Percentiles rank a stretch among this genome's conserved stretches.
These are phyloP conservation scores for Porpolomopsis calyptriformis DNA, from an alignment of 768 basidiomycete genomes.

Conservation along the genomic window DNA sequence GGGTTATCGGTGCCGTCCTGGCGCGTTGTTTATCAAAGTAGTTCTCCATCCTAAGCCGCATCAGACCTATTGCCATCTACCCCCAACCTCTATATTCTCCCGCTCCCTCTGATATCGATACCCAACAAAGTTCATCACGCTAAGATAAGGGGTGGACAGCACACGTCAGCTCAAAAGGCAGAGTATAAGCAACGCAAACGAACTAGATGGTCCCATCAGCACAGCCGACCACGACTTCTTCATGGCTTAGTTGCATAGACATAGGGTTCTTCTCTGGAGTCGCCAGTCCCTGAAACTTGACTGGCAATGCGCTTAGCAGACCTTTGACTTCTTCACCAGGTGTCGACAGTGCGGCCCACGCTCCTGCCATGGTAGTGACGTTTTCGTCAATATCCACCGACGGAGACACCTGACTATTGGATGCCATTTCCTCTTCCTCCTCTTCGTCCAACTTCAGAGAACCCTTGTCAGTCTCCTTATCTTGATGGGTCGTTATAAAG, in stretches of 20 bases:
- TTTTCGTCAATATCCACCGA: constrained; percentile 54
- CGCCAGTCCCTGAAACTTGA: constrained; percentile 67
- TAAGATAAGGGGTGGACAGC: constrained; percentile 7
- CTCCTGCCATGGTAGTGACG: constrained; percentile 59
- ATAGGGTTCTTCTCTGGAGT: constrained; percentile 90
- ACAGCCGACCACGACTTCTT: constrained; percentile 85
- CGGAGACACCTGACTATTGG: constrained; percentile 13
- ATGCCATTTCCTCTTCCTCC: constrained; percentile 11
- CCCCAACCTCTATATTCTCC: background rate
- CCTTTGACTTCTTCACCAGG: constrained; percentile 41
- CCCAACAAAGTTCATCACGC: constrained; percentile 25
- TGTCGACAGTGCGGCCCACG: constrained; percentile 61
- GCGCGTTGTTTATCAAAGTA: too few relatives aligned
- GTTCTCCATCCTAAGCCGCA: too few relatives aligned
- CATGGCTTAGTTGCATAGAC: constrained; percentile 87
- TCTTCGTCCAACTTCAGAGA: constrained; percentile 17
- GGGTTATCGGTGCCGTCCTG: too few relatives aligned
- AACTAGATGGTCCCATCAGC: constrained; percentile 89
- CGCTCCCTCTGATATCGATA: constrained; percentile 18
- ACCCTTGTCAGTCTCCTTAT: constrained; percentile 29
- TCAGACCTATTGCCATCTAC: too few relatives aligned
- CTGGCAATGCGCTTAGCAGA: constrained; percentile 48
- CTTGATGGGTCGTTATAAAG: constrained; percentile 72
- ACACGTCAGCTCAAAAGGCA: constrained; percentile 10
- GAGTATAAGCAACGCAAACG: constrained; percentile 21